Conservation (phyloP, 306 rosid species). For the Trifolium subterraneum region DNA sequence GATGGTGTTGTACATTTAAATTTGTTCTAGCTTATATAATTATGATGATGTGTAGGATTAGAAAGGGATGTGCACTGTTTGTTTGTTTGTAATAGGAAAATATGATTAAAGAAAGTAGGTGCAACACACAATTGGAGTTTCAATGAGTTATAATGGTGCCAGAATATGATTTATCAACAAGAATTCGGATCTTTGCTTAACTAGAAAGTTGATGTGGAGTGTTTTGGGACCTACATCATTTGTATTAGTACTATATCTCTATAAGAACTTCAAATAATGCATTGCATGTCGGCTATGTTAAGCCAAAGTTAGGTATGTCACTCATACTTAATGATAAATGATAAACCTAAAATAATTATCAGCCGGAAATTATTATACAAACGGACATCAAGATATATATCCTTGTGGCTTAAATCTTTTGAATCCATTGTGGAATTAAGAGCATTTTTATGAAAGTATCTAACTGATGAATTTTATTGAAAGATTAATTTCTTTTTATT, state of each 20-base stretch:
- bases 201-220: slow-evolving; percentile 83
- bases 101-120: slow-evolving; percentile 62
- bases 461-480: no score
- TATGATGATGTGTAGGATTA: slow-evolving; percentile 48
- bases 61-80: slow-evolving; percentile 68
- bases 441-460: no score
- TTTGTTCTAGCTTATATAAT: slow-evolving; percentile 43
- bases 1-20: slow-evolving; percentile 46
- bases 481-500: no score
- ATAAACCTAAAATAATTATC: slow-evolving; percentile 53
- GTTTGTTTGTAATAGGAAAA: slow-evolving; percentile 52
- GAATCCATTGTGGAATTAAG: no score
- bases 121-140: slow-evolving; percentile 68
- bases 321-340: slow-evolving; percentile 66
- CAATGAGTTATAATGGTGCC: slow-evolving; percentile 77
- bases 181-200: slow-evolving; percentile 84
- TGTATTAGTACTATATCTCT: slow-evolving; percentile 50
- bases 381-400: no score
- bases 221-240: slow-evolving; percentile 67
- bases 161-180: slow-evolving; percentile 88
- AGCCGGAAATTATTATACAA: neutral
- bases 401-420: no score
- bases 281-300: slow-evolving; percentile 82
- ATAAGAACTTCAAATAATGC: slow-evolving; percentile 69
- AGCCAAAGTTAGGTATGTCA: slow-evolving; percentile 83